These are phyloP conservation scores for Hansenula anomala DNA, from an alignment of 1,139 yeast genomes.

Conservation along the genomic window DNA sequence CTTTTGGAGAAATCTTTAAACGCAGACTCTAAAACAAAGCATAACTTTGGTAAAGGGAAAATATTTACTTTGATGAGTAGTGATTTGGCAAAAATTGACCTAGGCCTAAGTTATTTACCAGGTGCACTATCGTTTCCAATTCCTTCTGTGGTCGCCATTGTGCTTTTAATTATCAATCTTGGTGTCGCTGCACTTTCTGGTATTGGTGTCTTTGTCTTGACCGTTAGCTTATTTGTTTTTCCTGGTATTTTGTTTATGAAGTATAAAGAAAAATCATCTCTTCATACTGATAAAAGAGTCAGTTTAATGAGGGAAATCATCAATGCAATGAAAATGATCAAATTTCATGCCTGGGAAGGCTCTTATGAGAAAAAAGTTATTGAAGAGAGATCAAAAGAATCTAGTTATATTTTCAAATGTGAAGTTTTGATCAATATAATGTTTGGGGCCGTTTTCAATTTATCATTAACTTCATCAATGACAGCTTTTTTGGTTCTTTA, in stretches of 20 bases:
- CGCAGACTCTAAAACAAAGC: slow-evolving; percentile 55
- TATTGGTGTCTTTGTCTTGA: slow-evolving; percentile 43
- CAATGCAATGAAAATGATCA: slow-evolving; percentile 47
- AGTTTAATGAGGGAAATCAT: slow-evolving; percentile 46
- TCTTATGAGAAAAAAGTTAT: slow-evolving; percentile 46
- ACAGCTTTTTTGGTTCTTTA: slow-evolving; percentile 66
- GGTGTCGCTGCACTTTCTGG: slow-evolving; percentile 76
- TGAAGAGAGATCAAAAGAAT: slow-evolving; percentile 41
- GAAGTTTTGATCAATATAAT: slow-evolving; percentile 54
- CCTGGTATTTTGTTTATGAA: slow-evolving; percentile 35
- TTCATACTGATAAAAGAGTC: slow-evolving; percentile 48
- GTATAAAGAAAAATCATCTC: slow-evolving; percentile 40
- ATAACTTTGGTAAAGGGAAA: slow-evolving; percentile 58
- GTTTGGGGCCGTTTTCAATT: slow-evolving; percentile 51
- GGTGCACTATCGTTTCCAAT: slow-evolving; percentile 58
- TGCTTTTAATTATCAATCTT: slow-evolving; percentile 59
- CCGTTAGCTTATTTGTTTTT: slow-evolving; percentile 25
- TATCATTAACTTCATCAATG: slow-evolving; percentile 67
- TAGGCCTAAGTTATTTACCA: slow-evolving; percentile 70
- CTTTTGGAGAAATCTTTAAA: slow-evolving; percentile 60
- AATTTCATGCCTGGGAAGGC: slow-evolving; percentile 56
- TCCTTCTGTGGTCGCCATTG: slow-evolving; percentile 56
- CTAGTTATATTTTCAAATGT: slow-evolving; percentile 41
- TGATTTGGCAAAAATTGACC: slow-evolving; percentile 74
- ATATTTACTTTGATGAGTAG: slow-evolving; percentile 74